These are phyloP conservation scores for Metarhizium brunneum DNA, from an alignment of 2,329 filamentous ascomycete species.

Conservation along the genomic window DNA sequence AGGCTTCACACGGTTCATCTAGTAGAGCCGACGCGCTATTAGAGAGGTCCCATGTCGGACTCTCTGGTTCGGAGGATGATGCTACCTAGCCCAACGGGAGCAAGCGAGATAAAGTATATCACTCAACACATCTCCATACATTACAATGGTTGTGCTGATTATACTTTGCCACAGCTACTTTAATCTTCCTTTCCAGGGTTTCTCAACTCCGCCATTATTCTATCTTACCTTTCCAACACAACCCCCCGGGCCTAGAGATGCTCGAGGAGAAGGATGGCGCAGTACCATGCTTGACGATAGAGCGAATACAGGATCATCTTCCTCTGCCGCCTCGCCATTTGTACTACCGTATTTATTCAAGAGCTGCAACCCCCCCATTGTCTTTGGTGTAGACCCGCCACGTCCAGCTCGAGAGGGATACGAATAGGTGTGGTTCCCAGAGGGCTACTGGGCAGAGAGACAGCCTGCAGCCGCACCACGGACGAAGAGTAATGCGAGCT, in stretches of 20 bases:
- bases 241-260: conserved; percentile 1
- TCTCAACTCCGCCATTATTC: conserved; percentile 10
- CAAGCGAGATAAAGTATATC: conserved; percentile 16
- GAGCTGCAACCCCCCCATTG: conserved; percentile 1
- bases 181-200: conserved; percentile 14
- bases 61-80: conserved; percentile 3
- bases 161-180: conserved; percentile 19
- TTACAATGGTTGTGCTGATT: conserved; percentile 6
- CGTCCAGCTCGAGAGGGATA: conserved; percentile 42
- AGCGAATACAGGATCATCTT: neutral
- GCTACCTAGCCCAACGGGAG: neutral
- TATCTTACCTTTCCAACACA: conserved; percentile 9
- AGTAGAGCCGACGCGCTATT: neutral
- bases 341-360: neutral
- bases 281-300: conserved; percentile 5
- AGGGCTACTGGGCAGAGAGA: conserved; percentile 56
- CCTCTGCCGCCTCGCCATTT: conserved; percentile 1
- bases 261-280: neutral
- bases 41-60: conserved; percentile 12
- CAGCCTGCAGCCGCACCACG: conserved; percentile 18
- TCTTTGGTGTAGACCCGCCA: conserved; percentile 39
- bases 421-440: conserved; percentile 57
- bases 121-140: neutral
- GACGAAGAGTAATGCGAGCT: conserved; percentile 23
- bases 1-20: neutral